Evolutionary conservation across 2,329 filamentous ascomycete species (phyloP).

Genomic region (Fonsecaea monophora): DNA sequence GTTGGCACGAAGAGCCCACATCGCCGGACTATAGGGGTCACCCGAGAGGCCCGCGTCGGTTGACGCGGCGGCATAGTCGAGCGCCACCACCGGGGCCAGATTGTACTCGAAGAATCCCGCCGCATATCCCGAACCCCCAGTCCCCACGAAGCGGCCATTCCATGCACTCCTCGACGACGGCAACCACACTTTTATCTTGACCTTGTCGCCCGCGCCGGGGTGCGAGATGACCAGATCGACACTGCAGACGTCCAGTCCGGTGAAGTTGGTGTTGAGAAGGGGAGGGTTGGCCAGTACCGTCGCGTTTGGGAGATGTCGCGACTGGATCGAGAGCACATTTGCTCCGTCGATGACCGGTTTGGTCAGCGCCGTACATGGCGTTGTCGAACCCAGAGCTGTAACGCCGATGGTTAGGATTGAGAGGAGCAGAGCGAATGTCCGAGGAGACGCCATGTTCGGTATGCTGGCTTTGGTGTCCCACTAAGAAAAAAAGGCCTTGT

Average conservation of each 20-base stretch:
- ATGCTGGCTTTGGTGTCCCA: not conserved
- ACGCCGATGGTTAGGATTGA: not conserved
- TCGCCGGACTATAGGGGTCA: not conserved
- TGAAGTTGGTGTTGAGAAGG: slow-evolving; percentile 13
- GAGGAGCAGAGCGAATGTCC: not conserved
- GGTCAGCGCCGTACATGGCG: not conserved
- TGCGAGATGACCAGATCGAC: slow-evolving; percentile 42
- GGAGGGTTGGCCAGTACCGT: slow-evolving; percentile 14
- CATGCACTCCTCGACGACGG: slow-evolving; percentile 42
- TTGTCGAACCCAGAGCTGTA: not conserved
- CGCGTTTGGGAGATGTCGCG: slow-evolving; percentile 8
- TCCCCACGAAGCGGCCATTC: slow-evolving; percentile 49
- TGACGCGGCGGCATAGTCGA: slow-evolving; percentile 36
- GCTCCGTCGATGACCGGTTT: slow-evolving; percentile 12
- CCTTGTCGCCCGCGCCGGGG: slow-evolving; percentile 15
- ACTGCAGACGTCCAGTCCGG: slow-evolving; percentile 23
- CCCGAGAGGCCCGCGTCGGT: slow-evolving; percentile 36
- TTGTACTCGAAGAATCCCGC: slow-evolving; percentile 27
- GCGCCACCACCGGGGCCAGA: slow-evolving; percentile 15
- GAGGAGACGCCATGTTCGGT: not conserved
- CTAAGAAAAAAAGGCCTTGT: not conserved
- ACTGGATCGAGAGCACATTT: slow-evolving; percentile 10
- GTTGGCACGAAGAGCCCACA: slow-evolving; percentile 20
- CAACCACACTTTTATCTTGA: slow-evolving; percentile 50
- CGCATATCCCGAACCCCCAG: slow-evolving; percentile 48